Base-by-base conservation (phyloP, 164 flowering plant species). In the Magnolia sinica region DNA sequence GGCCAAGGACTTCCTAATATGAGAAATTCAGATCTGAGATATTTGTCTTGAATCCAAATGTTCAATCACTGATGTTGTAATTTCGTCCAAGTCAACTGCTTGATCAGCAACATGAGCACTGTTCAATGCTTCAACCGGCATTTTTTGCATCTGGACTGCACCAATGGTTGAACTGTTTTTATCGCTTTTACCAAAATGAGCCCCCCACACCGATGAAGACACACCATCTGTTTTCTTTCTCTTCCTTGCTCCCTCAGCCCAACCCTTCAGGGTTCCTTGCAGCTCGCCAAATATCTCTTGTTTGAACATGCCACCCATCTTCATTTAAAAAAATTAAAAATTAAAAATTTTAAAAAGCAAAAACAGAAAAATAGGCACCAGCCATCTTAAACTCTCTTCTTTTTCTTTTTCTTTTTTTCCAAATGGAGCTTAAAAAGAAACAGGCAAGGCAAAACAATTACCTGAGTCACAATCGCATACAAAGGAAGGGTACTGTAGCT, bases 391-490 rank as follows among this genome's bases (percentile, higher is more conserved):
- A 69, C 1, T 73, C 51, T 27, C 29, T 27, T 27, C 29, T 27
- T 27, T 27, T 24, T 24, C 1, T 24, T 23, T 37, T 68, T 50
- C n/a, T 1, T 22, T 18, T 45, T 72, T 51, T 1, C 31, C 19
- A 22, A 19, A 27, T 27, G 22, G 22, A 71, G 19, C 27, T 27
- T 70, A 6, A 13, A 22, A 16, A 11, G 37, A 14, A 64, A 18
- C 19, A 29, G 45, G 23, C 24, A 50, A 27, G 50, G 55, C 4
- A 22, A 37, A 29, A 22, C n/a, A 69, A 83, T 71, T 76, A 95
- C 98, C 95, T 96, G 99, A 20, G 96, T 89, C 67, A 96, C 98
- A 69, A 96, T 85, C 50, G 96, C 99, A 79, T 93, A 95, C 23
- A 95, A 87, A 5, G 99, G 99, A 45, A 95, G 87, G 20, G 99